phyloP scores from a whole-genome alignment of 2,329 filamentous ascomycete species.

The Cordyceps militaris region DNA sequence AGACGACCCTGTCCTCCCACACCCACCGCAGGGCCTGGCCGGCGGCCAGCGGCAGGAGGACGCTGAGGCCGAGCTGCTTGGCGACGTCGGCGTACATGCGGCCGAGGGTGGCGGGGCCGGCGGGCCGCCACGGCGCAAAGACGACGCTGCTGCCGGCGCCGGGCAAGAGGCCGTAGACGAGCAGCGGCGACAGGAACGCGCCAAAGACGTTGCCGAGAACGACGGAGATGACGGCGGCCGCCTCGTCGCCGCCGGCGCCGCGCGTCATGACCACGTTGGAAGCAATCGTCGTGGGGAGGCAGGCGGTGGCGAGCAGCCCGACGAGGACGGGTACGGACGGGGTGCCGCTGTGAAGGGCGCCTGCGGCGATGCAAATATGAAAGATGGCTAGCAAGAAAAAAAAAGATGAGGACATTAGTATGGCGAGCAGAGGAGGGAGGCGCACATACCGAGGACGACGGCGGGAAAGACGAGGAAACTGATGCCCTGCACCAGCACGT shows the following conservation, averaged over 20 bases:
- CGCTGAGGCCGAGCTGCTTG: slow-evolving; percentile 60
- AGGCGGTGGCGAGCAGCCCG: slow-evolving; percentile 60
- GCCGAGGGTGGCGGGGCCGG: slow-evolving; percentile 44
- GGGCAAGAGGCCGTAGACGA: slow-evolving; percentile 56
- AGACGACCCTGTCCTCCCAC: slow-evolving; percentile 44
- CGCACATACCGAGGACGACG: slow-evolving; percentile 46
- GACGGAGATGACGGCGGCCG: slow-evolving; percentile 59
- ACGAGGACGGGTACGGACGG: slow-evolving; percentile 60
- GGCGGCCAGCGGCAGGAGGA: slow-evolving; percentile 55
- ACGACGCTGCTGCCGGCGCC: slow-evolving; percentile 33
- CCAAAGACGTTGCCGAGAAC: slow-evolving; percentile 64
- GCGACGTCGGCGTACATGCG: slow-evolving; percentile 61
- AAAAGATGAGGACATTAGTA: background rate
- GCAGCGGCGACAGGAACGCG: slow-evolving; percentile 58
- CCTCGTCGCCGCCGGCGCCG: slow-evolving; percentile 59
- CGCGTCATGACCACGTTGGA: slow-evolving; percentile 71
- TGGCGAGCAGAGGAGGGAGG: background rate
- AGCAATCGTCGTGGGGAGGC: slow-evolving; percentile 64
- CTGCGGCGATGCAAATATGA: slow-evolving; percentile 40
- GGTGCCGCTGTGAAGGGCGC: slow-evolving; percentile 41
- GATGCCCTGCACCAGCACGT: slow-evolving; percentile 59
- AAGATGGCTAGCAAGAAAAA: slow-evolving; percentile 30
- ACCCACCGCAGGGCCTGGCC: slow-evolving; percentile 53
- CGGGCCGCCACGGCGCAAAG: slow-evolving; percentile 51
- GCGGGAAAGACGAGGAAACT: slow-evolving; percentile 61